Evolutionary conservation across 192 early-diverging fungal species (phyloP), one percentile per base, ranked within the genome.

Genomic region (Pilobolus umbonatus): DNA sequence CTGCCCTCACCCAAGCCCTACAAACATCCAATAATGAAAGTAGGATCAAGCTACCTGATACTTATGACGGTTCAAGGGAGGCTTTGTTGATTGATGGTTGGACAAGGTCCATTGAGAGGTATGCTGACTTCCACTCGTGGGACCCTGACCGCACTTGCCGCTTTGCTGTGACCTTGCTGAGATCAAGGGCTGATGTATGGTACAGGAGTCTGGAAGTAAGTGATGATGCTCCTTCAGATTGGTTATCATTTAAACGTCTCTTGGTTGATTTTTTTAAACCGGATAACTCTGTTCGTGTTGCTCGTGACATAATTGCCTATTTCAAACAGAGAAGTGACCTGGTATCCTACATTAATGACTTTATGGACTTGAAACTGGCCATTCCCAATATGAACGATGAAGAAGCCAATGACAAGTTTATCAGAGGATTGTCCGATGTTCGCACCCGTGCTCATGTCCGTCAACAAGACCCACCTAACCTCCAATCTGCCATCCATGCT

Each of bases 361-460:
- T 55, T 12, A 55, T 35, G 36, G 36, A 55, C 11, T 0, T 34
- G 0, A 25, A 35, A 35, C 49, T 51, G 8, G 50, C 29, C 4
- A 35, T 52, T 1, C 50, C 30, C 0, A 17, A 2, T 3, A 52
- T 30, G 50, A 52, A 8, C 10, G 36, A 55, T 22, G 32, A 40
- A 14, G 32, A 39, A 35, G 36, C 36, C 35, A 40, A 15, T n/a
- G 35, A 55, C 35, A 55, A 35, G 19, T 40, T 26, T 24, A 55
- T 55, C 15, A 14, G 50, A 19, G 50, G 50, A 0, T 7, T 52
- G 0, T 0, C 4, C 4, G 7, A 19, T 1, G 26, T 38, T 22
- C 0, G 14, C 2, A 38, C 38, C 19, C 51, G 35, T 24, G 51
- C 34, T 49, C 47, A 49, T 14, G 10, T 49, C 19, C 9, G 47